phyloP scores from a whole-genome alignment of 805 yeast species.

The Candida maesae region DNA sequence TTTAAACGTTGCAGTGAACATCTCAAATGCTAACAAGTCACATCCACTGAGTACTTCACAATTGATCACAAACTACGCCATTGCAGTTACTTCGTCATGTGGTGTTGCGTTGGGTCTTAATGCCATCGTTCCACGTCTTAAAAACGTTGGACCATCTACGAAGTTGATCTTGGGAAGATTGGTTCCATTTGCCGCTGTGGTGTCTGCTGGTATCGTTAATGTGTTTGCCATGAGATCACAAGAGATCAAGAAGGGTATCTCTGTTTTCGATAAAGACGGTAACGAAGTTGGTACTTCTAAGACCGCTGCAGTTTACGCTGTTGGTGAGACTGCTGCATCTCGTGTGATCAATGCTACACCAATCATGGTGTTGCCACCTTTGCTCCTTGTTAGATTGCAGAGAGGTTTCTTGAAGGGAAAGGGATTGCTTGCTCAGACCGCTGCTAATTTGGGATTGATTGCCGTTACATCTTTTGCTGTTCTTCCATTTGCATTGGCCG shows the following conservation, averaged over 20 bases:
- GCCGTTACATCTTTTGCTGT: constrained; percentile 81
- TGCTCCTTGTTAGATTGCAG: constrained; percentile 76
- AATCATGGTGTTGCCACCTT: constrained; percentile 94
- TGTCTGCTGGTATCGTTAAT: constrained; percentile 92
- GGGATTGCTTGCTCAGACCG: constrained; percentile 58
- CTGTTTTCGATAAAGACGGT: constrained; percentile 63
- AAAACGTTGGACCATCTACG: constrained; percentile 63
- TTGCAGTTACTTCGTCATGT: constrained; percentile 94
- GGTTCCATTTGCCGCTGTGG: constrained; percentile 98
- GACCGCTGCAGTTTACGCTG: constrained; percentile 87
- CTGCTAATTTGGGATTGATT: constrained; percentile 81
- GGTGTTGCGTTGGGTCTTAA: constrained; percentile 93
- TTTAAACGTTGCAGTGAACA: constrained; percentile 92
- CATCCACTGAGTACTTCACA: constrained; percentile 83
- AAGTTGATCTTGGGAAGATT: constrained; percentile 73
- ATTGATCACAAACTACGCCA: constrained; percentile 69
- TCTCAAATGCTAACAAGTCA: constrained; percentile 93
- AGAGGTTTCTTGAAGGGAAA: constrained; percentile 63
- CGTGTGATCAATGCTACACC: constrained; percentile 97
- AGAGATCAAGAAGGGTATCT: constrained; percentile 82
- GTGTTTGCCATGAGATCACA: constrained; percentile 96
- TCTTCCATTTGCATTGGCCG: constrained; percentile 91
- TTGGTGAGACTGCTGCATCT: constrained; percentile 94
- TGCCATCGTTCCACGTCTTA: constrained; percentile 83
- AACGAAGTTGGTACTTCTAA: constrained; percentile 71